These are phyloP conservation scores for Penicillium salamii DNA, from an alignment of 495 filamentous ascomycete species.

Conservation along the genomic window DNA sequence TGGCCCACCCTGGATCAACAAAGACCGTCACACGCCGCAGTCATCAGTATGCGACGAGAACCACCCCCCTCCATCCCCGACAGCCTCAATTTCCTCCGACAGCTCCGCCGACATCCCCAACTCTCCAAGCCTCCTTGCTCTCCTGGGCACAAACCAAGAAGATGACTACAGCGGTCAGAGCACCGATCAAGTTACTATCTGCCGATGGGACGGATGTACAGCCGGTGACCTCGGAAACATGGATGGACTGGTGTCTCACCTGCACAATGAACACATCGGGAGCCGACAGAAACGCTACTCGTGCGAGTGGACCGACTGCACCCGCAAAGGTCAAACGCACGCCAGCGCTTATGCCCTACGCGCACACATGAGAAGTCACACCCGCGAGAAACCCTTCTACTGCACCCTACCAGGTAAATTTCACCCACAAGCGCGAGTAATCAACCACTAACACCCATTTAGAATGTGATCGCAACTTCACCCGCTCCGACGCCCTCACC, in stretches of 20 bases:
- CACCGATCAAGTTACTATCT: slow-evolving; percentile 81
- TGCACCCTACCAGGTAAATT: slow-evolving; percentile 83
- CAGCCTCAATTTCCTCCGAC: slow-evolving; percentile 75
- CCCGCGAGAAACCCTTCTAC: slow-evolving; percentile 96
- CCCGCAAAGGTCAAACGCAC: slow-evolving; percentile 81
- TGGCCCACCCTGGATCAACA: slow-evolving; percentile 35
- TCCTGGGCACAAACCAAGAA: slow-evolving; percentile 58
- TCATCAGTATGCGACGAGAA: slow-evolving; percentile 41
- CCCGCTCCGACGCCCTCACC: slow-evolving; percentile 90
- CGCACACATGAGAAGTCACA: slow-evolving; percentile 97
- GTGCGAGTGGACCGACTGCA: slow-evolving; percentile 92
- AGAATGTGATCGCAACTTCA: slow-evolving; percentile 97
- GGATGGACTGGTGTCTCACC: slow-evolving; percentile 89
- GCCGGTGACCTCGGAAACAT: slow-evolving; percentile 84
- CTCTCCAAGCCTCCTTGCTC: slow-evolving; percentile 40
- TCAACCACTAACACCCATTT: background rate
- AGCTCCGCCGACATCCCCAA: slow-evolving; percentile 74
- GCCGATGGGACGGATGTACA: slow-evolving; percentile 83
- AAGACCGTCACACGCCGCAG: slow-evolving; percentile 47
- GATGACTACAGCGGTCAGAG: slow-evolving; percentile 74
- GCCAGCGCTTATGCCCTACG: slow-evolving; percentile 93
- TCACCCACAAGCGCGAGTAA: background rate
- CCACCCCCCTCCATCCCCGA: slow-evolving; percentile 41
- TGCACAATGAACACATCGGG: slow-evolving; percentile 91
- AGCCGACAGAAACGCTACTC: slow-evolving; percentile 79